Evolutionary conservation across 139 green algal genomes (phyloP), one percentile per base, ranked within the genome.

Genomic region (Chlorella sorokiniana): DNA sequence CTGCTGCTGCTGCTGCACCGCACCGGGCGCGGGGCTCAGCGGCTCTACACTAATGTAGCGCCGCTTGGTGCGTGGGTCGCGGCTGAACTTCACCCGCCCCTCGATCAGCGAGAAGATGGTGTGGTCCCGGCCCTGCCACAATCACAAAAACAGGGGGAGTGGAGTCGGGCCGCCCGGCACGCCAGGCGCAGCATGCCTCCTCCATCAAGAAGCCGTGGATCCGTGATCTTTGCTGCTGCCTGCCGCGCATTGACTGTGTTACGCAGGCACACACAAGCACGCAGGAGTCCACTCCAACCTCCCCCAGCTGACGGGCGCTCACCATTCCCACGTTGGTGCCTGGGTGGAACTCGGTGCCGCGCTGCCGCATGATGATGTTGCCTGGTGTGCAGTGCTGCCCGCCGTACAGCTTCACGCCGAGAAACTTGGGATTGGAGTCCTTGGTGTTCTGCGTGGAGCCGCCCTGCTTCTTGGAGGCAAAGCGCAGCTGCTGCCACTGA

Each of bases 311-410:
- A 37, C 5, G 23, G 7, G 54, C 29, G 62, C 83, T 69, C 70
- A 95, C 93, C 89, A 97, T 93, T 70, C 93, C 95, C 3, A 98
- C 93, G 81, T 94, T 93, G 10, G 88, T 0, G 0, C 96, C 96
- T 8, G 94, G 88, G 62, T 97, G 91, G 71, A 94, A 98, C 48
- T 92, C 89, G 18, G 94, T 98, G n/a, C 96, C 96, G 20, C 96
- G 89, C 84, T 99, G 96, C 33, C 94, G 84, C 59, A 97, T 87
- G 31, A 99, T 95, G 83, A 99, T 98, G 86, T 97, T 95, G 6
- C 96, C 96, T 0, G 96, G 86, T 16, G 92, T 91, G 29, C 88
- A 90, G 3, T 90, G 71, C 85, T 98, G 89, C 29, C 94, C 94
- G 29, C 88, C 92, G 75, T 72, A 93, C 71, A 97, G 89, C 81